Evolutionary conservation across 768 basidiomycete genomes (phyloP).

Genomic region (Lentinus tigrinus): DNA sequence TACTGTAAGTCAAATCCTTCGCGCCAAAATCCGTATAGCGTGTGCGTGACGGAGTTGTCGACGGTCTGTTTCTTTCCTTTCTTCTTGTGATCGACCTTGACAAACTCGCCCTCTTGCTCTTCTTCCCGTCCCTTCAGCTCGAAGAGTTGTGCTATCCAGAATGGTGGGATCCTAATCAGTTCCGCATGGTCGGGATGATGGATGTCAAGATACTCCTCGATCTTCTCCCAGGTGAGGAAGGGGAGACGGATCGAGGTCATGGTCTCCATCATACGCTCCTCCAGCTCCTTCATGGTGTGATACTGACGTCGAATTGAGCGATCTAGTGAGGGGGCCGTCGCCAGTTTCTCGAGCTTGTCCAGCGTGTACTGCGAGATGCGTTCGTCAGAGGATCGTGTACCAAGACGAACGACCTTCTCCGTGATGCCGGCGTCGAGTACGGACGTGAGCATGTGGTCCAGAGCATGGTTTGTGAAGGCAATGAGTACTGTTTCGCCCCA

Average conservation of each 20-base stretch:
- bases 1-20: slow-evolving; percentile 47
- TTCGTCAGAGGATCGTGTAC: slow-evolving; percentile 61
- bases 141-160: slow-evolving; percentile 39
- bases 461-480: slow-evolving; percentile 77
- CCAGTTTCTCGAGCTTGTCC: slow-evolving; percentile 51
- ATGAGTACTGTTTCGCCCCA: slow-evolving; percentile 36
- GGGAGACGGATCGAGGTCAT: slow-evolving; percentile 42
- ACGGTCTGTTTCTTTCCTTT: slow-evolving; percentile 22
- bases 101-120: slow-evolving; percentile 10
- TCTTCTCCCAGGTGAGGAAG: slow-evolving; percentile 35
- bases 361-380: slow-evolving; percentile 61
- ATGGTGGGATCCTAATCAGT: slow-evolving; percentile 42
- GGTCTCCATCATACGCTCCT: slow-evolving; percentile 45
- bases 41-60: slow-evolving; percentile 3
- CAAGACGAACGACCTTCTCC: slow-evolving; percentile 61
- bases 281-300: slow-evolving; percentile 31
- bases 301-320: slow-evolving; percentile 35
- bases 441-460: slow-evolving; percentile 68
- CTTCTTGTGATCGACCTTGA: slow-evolving; percentile 16
- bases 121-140: slow-evolving; percentile 5
- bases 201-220: slow-evolving; percentile 41
- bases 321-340: slow-evolving; percentile 35
- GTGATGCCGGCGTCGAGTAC: slow-evolving; percentile 69
- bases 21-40: slow-evolving; percentile 54
- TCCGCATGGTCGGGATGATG: slow-evolving; percentile 50